phyloP scores from a whole-genome alignment of 495 filamentous ascomycete genomes.

The Penicillium paxilli region DNA sequence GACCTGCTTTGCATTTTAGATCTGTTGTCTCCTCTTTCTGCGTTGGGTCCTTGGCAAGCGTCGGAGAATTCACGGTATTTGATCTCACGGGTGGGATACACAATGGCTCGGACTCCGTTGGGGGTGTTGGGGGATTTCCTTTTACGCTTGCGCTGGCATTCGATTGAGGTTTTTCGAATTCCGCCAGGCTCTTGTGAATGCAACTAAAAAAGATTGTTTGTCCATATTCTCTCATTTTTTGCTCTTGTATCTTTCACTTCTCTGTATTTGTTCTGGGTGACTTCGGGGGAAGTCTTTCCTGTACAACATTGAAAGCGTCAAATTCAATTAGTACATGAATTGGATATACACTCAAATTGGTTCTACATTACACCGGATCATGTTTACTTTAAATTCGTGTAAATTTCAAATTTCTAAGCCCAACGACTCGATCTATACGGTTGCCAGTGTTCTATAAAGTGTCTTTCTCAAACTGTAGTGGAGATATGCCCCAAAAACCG shows the following conservation, averaged over 20 bases:
- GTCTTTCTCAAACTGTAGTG: too few relatives aligned
- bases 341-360: too few relatives aligned
- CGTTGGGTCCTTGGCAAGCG: conserved; percentile 44
- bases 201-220: conserved; percentile 40
- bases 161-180: conserved; percentile 14
- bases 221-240: conserved; percentile 31
- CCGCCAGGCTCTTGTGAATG: conserved; percentile 34
- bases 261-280: conserved; percentile 2
- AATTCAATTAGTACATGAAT: conserved; percentile 5
- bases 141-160: conserved; percentile 38
- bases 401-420: too few relatives aligned
- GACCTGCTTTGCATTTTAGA: conserved; percentile 47
- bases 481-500: too few relatives aligned
- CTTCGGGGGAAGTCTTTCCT: not conserved
- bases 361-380: too few relatives aligned
- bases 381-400: too few relatives aligned
- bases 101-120: conserved; percentile 46
- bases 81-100: conserved; percentile 48
- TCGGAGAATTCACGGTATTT: conserved; percentile 49
- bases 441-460: too few relatives aligned
- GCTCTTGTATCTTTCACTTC: conserved; percentile 2
- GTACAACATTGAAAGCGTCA: not conserved
- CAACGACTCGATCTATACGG: too few relatives aligned
- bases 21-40: conserved; percentile 43
- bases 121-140: conserved; percentile 49